Evolutionary conservation across 495 filamentous ascomycete species (phyloP), one percentile per base, ranked within the genome.

Genomic region (Penicillium daleae): DNA sequence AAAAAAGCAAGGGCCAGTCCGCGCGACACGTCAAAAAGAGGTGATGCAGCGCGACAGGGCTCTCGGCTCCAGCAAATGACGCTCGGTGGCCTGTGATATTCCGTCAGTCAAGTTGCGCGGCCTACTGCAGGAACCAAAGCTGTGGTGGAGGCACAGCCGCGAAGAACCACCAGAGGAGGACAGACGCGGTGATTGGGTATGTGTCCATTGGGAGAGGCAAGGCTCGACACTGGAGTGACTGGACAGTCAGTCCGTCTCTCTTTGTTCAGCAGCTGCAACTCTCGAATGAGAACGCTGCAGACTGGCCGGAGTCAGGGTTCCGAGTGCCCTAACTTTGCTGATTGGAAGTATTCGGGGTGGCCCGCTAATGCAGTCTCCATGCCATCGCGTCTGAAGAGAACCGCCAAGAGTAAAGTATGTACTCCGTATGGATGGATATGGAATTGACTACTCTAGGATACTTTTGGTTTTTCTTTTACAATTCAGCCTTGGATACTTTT

Each of bases 71-170:
- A 13, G 10, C 24, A 13, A 33, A 33, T 37, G 35, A 32, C 62
- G 54, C 21, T 42, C 35, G 54, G 54, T 56, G 54, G 54, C 54
- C 42, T 56, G 54, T 61, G 59, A 70, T 46, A 59, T 67, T 60
- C 44, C 58, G 32, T 57, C 51, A 21, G 13, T 35, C 58, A 40
- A 59, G 39, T 62, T 65, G 60, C 63, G 69, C 69, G 74, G 74
- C 69, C 75, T 80, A 78, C 77, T 80, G 77, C 77, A 80, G 77
- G 77, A 76, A 80, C 77, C 63, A 67, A 61, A n/a, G n/a, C n/a
- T n/a, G 66, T 48, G 60, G 73, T 64, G 72, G 73, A 74, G 57
- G 63, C 63, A 60, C 59, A 66, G 63, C 60, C 58, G 56, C 57
- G 64, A 71, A 57, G 55, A 37, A 52, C 60, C 56, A 29, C 42